phyloP scores from a whole-genome alignment of 129 eudicot species.

The Mikania micrantha region DNA sequence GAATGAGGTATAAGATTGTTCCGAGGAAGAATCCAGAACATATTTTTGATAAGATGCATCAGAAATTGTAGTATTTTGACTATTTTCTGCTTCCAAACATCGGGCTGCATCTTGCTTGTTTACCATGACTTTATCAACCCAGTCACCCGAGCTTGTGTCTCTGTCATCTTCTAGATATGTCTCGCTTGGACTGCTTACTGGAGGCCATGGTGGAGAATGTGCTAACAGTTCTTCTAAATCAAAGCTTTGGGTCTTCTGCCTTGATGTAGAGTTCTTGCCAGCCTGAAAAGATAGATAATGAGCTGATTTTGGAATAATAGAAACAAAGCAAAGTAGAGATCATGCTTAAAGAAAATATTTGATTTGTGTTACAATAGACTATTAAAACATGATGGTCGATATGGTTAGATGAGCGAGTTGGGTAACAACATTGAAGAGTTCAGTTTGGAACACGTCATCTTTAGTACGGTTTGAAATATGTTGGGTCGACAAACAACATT shows the following conservation, averaged over 20 bases:
- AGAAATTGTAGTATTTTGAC: conserved; percentile 32
- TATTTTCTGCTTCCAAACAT: conserved; percentile 65
- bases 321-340: conserved; percentile 6
- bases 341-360: background rate
- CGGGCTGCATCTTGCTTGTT: conserved; percentile 76
- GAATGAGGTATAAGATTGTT: conserved; percentile 40
- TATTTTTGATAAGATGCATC: conserved; percentile 59
- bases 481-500: too few relatives aligned
- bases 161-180: conserved; percentile 53
- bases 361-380: background rate
- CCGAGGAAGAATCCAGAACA: conserved; percentile 49
- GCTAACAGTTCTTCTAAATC: conserved; percentile 79
- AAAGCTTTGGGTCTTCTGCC: conserved; percentile 74
- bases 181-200: conserved; percentile 53
- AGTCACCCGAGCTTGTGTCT: conserved; percentile 64
- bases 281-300: conserved; percentile 28
- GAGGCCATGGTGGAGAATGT: conserved; percentile 92
- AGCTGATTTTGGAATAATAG: conserved; percentile 1
- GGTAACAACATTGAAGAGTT: background rate
- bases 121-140: conserved; percentile 99
- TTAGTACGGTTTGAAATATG: too few relatives aligned
- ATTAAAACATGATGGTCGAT: background rate
- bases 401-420: background rate
- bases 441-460: too few relatives aligned
- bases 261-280: conserved; percentile 31